phyloP scores from a whole-genome alignment of 2,329 filamentous ascomycete genomes.

The Bipolaris sorokiniana region DNA sequence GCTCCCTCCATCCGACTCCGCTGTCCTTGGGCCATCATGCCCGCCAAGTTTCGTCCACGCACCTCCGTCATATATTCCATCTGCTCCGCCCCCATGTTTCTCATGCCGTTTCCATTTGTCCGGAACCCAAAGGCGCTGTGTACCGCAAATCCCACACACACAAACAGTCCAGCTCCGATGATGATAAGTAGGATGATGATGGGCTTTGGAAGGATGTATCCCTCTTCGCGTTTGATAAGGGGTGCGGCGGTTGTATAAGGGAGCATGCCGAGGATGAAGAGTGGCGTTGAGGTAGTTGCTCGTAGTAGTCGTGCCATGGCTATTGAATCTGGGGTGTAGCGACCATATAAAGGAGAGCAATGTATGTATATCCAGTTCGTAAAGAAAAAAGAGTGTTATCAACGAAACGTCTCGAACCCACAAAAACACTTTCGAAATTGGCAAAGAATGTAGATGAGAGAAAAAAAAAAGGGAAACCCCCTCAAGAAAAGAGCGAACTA shows the following conservation, averaged over 20 bases:
- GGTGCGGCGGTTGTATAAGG: neutral
- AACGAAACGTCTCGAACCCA: neutral
- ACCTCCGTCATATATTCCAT: conserved; percentile 34
- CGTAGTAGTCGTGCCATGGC: neutral
- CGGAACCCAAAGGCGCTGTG: conserved; percentile 25
- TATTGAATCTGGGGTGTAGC: neutral
- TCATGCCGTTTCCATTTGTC: conserved; percentile 15
- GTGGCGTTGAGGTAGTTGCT: neutral
- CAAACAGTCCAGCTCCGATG: conserved; percentile 19
- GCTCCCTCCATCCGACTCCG: neutral
- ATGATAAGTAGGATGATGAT: conserved; percentile 32
- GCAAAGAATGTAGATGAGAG: neutral
- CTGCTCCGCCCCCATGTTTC: conserved; percentile 19
- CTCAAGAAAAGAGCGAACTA: neutral
- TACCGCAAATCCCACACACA: conserved; percentile 28
- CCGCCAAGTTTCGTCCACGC: conserved; percentile 20
- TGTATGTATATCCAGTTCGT: neutral
- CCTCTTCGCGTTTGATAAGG: conserved; percentile 23
- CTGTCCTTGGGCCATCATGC: conserved; percentile 19
- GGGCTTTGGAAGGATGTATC: conserved; percentile 20
- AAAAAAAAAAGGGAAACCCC: neutral
- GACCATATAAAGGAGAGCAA: neutral
- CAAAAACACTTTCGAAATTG: neutral
- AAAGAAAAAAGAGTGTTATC: no score
- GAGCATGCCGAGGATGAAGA: neutral